A percentile compares a stretch with the other conserved stretches of the same genome.
Conservation (phyloP, 352 stramenopile species). For the Halophytophthora polymorphica region DNA sequence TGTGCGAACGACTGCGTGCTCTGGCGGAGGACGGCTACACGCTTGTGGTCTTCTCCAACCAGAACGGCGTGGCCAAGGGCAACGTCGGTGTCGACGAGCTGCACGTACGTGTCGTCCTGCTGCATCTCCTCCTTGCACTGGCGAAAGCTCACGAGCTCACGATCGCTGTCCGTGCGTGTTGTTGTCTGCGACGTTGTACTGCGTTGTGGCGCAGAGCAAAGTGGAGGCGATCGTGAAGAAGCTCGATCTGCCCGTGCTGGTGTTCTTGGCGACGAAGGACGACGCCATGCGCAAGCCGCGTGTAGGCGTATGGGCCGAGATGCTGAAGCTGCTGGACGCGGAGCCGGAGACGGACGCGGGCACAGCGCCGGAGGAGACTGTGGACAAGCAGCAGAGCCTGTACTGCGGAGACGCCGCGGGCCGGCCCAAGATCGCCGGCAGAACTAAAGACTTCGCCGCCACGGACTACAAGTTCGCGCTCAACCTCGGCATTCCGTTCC, state of each 20-base stretch:
- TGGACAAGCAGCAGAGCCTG: conserved; percentile 62
- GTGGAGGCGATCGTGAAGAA: conserved; percentile 56
- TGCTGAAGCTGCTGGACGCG: conserved; percentile 25
- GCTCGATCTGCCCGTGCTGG: conserved; percentile 66
- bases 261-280: conserved; percentile 67
- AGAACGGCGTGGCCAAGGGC: conserved; percentile 80
- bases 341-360: no score
- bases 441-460: conserved; percentile 79
- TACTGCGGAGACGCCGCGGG: conserved; percentile 84
- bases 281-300: conserved; percentile 82
- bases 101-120: conserved; percentile 32
- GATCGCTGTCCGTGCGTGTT: neutral
- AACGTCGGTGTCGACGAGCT: conserved; percentile 58
- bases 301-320: conserved; percentile 57
- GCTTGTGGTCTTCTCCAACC: conserved; percentile 81
- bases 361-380: conserved; percentile 11
- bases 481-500: conserved; percentile 78
- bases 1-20: conserved; percentile 45
- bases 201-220: conserved; percentile 47
- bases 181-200: conserved; percentile 1
- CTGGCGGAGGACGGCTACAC: conserved; percentile 46
- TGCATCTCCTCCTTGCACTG: conserved; percentile 1
- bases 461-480: conserved; percentile 89
- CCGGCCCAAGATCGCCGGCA: conserved; percentile 59
- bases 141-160: neutral